phyloP scores from a whole-genome alignment of 306 rosid genomes.

The Casuarina cunninghamiana region DNA sequence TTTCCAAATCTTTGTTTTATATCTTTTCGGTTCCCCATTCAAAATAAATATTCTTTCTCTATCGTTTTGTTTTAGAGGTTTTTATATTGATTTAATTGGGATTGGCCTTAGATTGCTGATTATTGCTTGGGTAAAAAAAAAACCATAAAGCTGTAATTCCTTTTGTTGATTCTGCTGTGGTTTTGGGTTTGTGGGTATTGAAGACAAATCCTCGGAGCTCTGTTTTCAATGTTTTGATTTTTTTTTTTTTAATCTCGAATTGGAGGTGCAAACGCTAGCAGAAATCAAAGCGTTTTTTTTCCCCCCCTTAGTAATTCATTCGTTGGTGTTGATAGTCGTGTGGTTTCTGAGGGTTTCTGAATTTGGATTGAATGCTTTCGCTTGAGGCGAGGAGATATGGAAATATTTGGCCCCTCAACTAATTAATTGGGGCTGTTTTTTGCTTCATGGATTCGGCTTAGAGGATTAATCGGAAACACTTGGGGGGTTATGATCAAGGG shows the following conservation, averaged over 20 bases:
- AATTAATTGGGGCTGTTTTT: constrained; percentile 50
- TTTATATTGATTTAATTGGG: constrained; percentile 25
- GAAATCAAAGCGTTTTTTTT: constrained; percentile 28
- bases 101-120: constrained; percentile 20
- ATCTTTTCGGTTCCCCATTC: not conserved
- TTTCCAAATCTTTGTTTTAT: constrained; percentile 25
- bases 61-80: constrained; percentile 8
- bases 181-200: constrained; percentile 35
- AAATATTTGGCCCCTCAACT: constrained; percentile 43
- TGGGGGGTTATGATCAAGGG: constrained; percentile 62
- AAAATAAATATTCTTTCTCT: constrained; percentile 1
- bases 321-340: constrained; percentile 23
- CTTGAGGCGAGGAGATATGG: constrained; percentile 39
- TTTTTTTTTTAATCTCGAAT: constrained; percentile 11
- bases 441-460: constrained; percentile 34
- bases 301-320: not conserved
- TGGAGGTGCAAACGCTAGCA: constrained; percentile 27
- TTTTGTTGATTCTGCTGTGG: constrained; percentile 14
- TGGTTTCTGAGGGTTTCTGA: constrained; percentile 34
- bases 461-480: constrained; percentile 38
- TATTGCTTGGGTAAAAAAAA: not conserved
- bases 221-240: constrained; percentile 22
- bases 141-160: constrained; percentile 5
- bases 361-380: constrained; percentile 42
- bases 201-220: constrained; percentile 22